A percentile compares a stretch with the other conserved stretches of the same genome.
Evolutionary conservation across 2,329 filamentous ascomycete species (phyloP).

Genomic region (Ophiocordyceps robertsii): DNA sequence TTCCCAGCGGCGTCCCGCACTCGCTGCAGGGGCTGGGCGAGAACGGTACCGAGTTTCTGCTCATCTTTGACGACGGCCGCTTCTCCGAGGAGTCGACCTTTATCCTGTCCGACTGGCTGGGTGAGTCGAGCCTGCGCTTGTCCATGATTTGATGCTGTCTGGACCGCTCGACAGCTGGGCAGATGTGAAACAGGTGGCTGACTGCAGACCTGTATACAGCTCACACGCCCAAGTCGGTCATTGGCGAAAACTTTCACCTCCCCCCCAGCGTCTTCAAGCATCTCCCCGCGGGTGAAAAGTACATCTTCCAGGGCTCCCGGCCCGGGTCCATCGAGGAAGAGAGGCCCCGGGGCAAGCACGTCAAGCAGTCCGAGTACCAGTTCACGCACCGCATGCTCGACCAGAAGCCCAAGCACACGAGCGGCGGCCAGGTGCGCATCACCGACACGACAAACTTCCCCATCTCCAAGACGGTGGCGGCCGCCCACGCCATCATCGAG

Average conservation of each 20-base stretch:
- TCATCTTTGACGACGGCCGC: slow-evolving; percentile 34
- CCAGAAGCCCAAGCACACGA: slow-evolving; percentile 51
- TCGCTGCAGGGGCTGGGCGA: slow-evolving; percentile 58
- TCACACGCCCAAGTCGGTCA: slow-evolving; percentile 58
- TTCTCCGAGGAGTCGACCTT: slow-evolving; percentile 56
- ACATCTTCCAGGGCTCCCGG: slow-evolving; percentile 60
- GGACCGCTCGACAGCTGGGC: too few species aligned
- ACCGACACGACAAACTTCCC: slow-evolving; percentile 65
- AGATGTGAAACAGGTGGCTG: too few species aligned
- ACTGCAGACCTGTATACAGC: slow-evolving; percentile 23
- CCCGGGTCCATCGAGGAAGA: slow-evolving; percentile 55
- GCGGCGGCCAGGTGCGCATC: slow-evolving; percentile 60
- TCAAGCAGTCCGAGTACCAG: slow-evolving; percentile 52
- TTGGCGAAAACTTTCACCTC: slow-evolving; percentile 64
- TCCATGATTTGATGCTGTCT: background rate
- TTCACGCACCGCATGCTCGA: slow-evolving; percentile 63
- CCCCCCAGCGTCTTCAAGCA: slow-evolving; percentile 56
- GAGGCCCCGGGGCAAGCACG: slow-evolving; percentile 42
- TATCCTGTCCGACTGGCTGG: slow-evolving; percentile 59
- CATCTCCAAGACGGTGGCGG: slow-evolving; percentile 58
- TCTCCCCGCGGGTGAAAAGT: slow-evolving; percentile 54
- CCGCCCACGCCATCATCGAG: slow-evolving; percentile 57
- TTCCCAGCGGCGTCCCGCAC: slow-evolving; percentile 65
- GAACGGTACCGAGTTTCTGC: slow-evolving; percentile 40
- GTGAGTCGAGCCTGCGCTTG: slow-evolving; percentile 18